Conservation (phyloP, 164 flowering plant genomes). For the Dillenia suffruticosa region DNA sequence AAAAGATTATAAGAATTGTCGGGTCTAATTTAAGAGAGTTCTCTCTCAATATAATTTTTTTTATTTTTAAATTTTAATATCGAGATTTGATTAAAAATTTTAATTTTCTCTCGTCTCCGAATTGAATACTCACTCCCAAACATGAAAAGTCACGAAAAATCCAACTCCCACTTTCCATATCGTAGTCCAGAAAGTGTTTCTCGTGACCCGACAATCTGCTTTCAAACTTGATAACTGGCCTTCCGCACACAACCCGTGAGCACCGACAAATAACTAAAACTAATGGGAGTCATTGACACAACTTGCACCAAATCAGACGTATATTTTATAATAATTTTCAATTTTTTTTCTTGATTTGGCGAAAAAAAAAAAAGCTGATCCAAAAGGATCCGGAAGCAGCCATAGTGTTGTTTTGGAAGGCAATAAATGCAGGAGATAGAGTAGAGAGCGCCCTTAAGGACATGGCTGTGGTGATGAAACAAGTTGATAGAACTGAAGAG, state of each 20-base stretch:
- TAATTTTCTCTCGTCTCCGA: too few relatives aligned
- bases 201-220: background rate
- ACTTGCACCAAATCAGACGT: background rate
- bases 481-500: constrained; percentile 37
- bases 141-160: too few relatives aligned
- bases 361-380: constrained; percentile 23
- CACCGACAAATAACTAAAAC: too few relatives aligned
- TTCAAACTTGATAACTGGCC: background rate
- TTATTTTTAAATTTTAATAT: too few relatives aligned
- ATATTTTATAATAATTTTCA: background rate
- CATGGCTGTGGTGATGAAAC: constrained; percentile 64
- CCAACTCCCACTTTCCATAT: too few relatives aligned
- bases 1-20: too few relatives aligned
- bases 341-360: background rate
- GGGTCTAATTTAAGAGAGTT: too few relatives aligned
- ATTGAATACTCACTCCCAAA: too few relatives aligned
- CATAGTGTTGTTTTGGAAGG: constrained; percentile 46
- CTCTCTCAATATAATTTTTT: too few relatives aligned
- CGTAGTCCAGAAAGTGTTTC: too few relatives aligned
- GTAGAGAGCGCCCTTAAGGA: constrained; percentile 56
- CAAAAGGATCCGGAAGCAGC: constrained; percentile 44
- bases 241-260: background rate
- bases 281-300: too few relatives aligned
- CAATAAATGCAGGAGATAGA: constrained; percentile 51
- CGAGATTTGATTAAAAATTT: too few relatives aligned